phyloP scores from a whole-genome alignment of 2,329 filamentous ascomycete genomes.

The Colletotrichum chlorophyti region DNA sequence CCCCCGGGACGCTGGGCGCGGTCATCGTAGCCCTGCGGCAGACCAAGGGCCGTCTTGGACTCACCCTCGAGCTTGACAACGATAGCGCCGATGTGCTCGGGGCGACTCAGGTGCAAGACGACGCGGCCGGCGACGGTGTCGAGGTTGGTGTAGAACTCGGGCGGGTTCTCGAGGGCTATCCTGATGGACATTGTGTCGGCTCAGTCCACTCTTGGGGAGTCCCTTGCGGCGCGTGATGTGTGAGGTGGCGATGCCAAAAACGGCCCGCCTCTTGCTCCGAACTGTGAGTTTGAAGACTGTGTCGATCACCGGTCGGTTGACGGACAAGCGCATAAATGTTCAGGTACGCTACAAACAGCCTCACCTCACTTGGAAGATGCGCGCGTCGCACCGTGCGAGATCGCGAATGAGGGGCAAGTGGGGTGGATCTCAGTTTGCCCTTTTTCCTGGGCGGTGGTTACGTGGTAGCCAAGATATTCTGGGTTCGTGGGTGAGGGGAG shows the following conservation, averaged over 20 bases:
- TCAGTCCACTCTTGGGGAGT: constrained; percentile 14
- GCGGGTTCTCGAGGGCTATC: constrained; percentile 70
- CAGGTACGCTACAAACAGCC: background rate
- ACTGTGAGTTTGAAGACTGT: background rate
- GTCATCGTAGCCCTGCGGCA: constrained; percentile 51
- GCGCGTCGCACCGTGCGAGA: constrained; percentile 13
- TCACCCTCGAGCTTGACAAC: constrained; percentile 87
- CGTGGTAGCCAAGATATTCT: constrained; percentile 1
- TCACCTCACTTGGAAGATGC: constrained; percentile 2
- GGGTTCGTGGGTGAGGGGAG: constrained; percentile 3
- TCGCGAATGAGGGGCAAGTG: constrained; percentile 9
- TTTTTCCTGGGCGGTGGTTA: too few species aligned
- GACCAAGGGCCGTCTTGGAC: constrained; percentile 69
- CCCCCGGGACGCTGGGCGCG: constrained; percentile 40
- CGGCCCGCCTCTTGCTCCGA: background rate
- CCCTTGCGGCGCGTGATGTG: background rate
- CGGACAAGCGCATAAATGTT: background rate
- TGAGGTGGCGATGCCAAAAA: too few species aligned
- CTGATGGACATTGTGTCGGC: constrained; percentile 66
- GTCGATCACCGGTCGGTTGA: background rate
- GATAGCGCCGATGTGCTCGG: constrained; percentile 75
- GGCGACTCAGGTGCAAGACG: constrained; percentile 63
- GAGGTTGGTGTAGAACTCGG: constrained; percentile 81
- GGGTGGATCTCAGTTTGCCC: constrained; percentile 4
- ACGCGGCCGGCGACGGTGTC: constrained; percentile 73